Evolutionary conservation across 805 yeast species (phyloP).

Genomic region (Lipomyces spencermartinsiae): DNA sequence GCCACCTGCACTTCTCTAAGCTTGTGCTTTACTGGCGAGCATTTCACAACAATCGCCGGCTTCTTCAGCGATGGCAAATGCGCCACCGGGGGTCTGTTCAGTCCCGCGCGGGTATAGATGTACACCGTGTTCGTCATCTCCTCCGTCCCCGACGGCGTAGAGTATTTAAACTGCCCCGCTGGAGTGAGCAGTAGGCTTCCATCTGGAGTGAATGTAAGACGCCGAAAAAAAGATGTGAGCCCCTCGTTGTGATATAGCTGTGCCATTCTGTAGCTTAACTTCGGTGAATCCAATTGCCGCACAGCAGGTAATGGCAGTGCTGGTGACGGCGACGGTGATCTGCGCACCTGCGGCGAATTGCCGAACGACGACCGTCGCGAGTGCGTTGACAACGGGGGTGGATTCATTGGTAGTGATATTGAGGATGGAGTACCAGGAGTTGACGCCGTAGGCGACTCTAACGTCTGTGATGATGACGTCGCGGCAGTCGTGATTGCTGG

Average conservation of each 20-base stretch:
- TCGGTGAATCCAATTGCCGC: conserved; percentile 50
- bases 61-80: conserved; percentile 78
- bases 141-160: conserved; percentile 44
- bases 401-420: conserved; percentile 44
- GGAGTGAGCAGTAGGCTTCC: conserved; percentile 82
- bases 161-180: conserved; percentile 64
- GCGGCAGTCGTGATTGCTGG: background rate
- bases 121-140: conserved; percentile 72
- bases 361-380: conserved; percentile 54
- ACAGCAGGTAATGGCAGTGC: conserved; percentile 57
- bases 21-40: conserved; percentile 70
- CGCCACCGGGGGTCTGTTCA: conserved; percentile 74
- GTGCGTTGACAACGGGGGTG: conserved; percentile 46
- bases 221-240: conserved; percentile 85
- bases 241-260: conserved; percentile 83
- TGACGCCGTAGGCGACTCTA: conserved; percentile 38
- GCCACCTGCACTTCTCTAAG: conserved; percentile 35
- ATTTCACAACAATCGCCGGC: conserved; percentile 83
- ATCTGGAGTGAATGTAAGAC: conserved; percentile 87
- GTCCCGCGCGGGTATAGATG: conserved; percentile 73
- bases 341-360: conserved; percentile 47
- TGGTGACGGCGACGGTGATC: conserved; percentile 49
- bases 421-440: conserved; percentile 39
- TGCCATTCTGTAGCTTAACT: conserved; percentile 38
- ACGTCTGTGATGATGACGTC: conserved; percentile 2